Percentiles rank a stretch among this genome's conserved stretches.
Evolutionary conservation across 257 asterid species (phyloP).

Genomic region (Solanum appendiculatum): DNA sequence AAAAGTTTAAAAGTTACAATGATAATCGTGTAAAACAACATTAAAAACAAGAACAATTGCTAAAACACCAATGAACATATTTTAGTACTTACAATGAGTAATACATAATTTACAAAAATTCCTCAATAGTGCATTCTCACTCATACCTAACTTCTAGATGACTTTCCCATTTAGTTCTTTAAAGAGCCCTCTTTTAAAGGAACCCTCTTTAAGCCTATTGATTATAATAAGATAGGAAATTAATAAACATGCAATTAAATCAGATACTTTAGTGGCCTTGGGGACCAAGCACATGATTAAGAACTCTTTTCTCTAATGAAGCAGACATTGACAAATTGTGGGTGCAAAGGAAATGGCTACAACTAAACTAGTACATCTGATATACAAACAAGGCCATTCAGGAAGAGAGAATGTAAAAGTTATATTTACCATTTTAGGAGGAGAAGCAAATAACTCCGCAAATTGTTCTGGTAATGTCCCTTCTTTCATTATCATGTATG

Average conservation of each 20-base stretch:
- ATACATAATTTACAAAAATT: background rate
- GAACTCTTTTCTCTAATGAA: constrained; percentile 16
- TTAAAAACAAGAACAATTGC: background rate
- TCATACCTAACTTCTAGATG: background rate
- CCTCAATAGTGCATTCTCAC: background rate
- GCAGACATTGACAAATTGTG: no score
- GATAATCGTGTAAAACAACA: background rate
- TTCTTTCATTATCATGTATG: no score
- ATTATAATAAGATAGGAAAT: constrained; percentile 12
- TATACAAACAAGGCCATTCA: no score
- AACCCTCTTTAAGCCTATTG: constrained; percentile 5
- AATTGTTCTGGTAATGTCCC: no score
- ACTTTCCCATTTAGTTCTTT: constrained; percentile 11
- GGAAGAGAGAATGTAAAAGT: no score
- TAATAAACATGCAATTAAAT: constrained; percentile 16
- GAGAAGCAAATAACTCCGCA: no score
- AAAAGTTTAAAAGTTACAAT: background rate
- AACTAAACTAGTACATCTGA: no score
- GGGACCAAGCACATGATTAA: constrained; percentile 13
- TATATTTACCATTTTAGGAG: no score
- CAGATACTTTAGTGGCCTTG: background rate
- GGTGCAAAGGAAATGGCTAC: no score
- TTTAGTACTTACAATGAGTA: background rate
- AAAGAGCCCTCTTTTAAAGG: constrained; percentile 1
- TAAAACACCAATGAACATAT: background rate